Evolutionary conservation across 192 early-diverging fungal genomes (phyloP), one percentile per base, ranked within the genome.

Genomic region (Gaertneriomyces sp.): DNA sequence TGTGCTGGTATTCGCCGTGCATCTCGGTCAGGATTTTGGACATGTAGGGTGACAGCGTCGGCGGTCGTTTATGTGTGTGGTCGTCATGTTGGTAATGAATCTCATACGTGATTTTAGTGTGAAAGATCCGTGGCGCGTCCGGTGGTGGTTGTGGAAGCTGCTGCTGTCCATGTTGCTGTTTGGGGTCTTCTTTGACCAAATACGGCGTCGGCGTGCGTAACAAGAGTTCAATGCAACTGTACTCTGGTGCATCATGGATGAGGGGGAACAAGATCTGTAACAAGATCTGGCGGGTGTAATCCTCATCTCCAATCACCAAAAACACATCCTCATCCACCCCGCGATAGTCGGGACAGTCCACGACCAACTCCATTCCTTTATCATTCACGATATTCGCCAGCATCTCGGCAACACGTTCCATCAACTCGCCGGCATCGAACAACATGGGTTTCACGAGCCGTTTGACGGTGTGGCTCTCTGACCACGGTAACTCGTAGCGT

Each of bases 251-350:
- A 49, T 50, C 49, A 1, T 40, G 41, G 4, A 70, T 43, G 9
- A 70, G 57, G 8, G 69, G 69, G 7, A 40, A 43, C 3, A 70
- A 47, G 6, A 70, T 20, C 65, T 67, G 53, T 0, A 67, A 12
- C 41, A 70, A 45, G 16, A 70, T 12, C 46, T 70, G 69, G 2
- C 69, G 52, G 39, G 64, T 42, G 39, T 45, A 63, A 58, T 63
- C 69, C 45, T 70, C 69, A 47, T 70, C 69, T 10, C 69, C 61
- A 16, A 64, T 45, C 12, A 70, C 69, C 33, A 70, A 45, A 49
- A 63, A 63, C 12, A 70, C 43, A 17, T 63, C 69, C 61, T 63
- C 61, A 1, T n/a, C 45, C 46, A 46, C 64, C 12, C 69, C 69
- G 0, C 52, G 25, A 43, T 61, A 51, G 25, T 64, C 61, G 4